These are phyloP conservation scores for Skeletonema costatum DNA, from an alignment of 108 stramenopile genomes.

Conservation along the genomic window DNA sequence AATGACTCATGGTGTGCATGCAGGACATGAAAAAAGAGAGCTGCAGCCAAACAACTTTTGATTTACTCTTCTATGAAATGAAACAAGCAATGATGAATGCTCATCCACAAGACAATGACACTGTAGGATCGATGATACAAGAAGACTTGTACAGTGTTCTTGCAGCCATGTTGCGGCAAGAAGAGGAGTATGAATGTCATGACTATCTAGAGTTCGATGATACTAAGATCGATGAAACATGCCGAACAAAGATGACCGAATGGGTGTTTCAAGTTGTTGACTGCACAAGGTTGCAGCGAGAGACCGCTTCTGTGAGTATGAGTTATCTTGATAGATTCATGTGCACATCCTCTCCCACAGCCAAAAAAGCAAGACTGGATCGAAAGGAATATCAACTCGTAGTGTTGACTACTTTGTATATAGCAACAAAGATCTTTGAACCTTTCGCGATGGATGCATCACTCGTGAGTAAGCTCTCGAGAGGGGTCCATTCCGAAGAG, in stretches of 20 bases:
- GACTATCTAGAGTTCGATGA: slow-evolving; percentile 18
- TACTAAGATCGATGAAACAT: slow-evolving; percentile 35
- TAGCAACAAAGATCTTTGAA: slow-evolving; percentile 66
- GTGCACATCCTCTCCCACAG: slow-evolving; percentile 31
- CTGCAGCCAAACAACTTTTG: neutral
- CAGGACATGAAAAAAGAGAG: too few species aligned
- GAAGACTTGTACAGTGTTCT: neutral
- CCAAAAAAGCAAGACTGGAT: slow-evolving; percentile 30
- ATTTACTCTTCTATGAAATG: neutral
- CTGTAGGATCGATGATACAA: neutral
- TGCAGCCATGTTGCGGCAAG: neutral
- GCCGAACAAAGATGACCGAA: slow-evolving; percentile 66
- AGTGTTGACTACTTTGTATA: slow-evolving; percentile 62
- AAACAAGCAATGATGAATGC: neutral
- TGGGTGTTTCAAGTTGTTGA: slow-evolving; percentile 69
- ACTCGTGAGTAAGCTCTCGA: slow-evolving; percentile 68
- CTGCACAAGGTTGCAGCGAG: slow-evolving; percentile 55
- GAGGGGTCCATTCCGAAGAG: slow-evolving; percentile 69
- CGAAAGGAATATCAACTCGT: slow-evolving; percentile 66
- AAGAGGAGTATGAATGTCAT: slow-evolving; percentile 26
- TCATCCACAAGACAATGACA: neutral
- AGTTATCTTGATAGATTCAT: slow-evolving; percentile 70
- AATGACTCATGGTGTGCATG: neutral
- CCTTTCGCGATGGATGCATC: slow-evolving; percentile 76
- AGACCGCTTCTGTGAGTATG: slow-evolving; percentile 68